phyloP scores from a whole-genome alignment of 345 rosid species.

The Euphorbia peplus region DNA sequence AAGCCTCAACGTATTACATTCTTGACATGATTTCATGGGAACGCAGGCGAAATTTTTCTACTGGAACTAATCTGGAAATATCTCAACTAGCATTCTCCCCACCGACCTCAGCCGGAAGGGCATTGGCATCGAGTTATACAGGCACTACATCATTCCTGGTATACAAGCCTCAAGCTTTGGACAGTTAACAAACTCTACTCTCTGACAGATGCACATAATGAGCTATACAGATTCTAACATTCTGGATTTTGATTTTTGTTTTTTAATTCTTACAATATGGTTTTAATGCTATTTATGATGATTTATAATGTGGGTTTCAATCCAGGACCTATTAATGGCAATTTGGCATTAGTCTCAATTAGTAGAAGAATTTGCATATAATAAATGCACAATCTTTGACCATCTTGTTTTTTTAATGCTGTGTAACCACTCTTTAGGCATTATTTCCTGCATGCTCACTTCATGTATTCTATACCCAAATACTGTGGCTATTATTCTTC shows the following conservation, averaged over 20 bases:
- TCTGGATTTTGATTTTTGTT: background rate
- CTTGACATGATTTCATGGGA: background rate
- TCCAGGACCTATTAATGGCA: background rate
- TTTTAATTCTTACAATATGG: no score
- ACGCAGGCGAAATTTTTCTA: constrained; percentile 64
- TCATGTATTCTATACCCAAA: no score
- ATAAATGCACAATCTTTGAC: no score
- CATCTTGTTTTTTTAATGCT: no score
- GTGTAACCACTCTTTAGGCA: no score
- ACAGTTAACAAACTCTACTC: background rate
- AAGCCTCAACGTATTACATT: no score
- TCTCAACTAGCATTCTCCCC: constrained; percentile 74
- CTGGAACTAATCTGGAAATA: constrained; percentile 39
- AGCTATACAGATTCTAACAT: no score
- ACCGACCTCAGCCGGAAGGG: constrained; percentile 65
- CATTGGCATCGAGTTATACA: constrained; percentile 54
- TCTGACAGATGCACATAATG: background rate
- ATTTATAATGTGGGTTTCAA: background rate
- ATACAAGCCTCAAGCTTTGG: constrained; percentile 41
- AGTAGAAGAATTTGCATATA: background rate
- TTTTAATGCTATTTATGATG: background rate
- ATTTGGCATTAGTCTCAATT: no score
- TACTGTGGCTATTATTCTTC: no score
- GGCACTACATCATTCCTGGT: constrained; percentile 49
- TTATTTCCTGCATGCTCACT: no score